Conservation (phyloP, 1,284 basidiomycete genomes). For the Kalmanozyma brasiliensis region DNA sequence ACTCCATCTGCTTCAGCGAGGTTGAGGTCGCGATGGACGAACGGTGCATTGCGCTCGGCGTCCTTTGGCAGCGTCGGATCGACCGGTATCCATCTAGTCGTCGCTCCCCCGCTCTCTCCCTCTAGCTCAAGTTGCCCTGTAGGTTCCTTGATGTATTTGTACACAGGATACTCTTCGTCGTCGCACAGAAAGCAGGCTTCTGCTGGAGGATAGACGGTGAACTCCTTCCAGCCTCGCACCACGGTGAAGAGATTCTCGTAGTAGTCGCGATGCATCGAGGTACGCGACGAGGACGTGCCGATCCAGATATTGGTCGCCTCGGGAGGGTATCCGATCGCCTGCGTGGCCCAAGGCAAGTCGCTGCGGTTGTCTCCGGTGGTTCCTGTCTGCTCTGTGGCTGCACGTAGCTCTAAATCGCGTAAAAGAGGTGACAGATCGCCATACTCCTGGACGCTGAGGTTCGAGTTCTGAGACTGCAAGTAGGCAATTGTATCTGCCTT, state of each 20-base stretch:
- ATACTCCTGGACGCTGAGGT: constrained; percentile 47
- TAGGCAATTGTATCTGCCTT: constrained; percentile 43
- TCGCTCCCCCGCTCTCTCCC: constrained; percentile 10
- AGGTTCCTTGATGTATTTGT: constrained; percentile 10
- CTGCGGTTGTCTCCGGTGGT: not conserved
- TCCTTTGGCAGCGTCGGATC: constrained; percentile 48
- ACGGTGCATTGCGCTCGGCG: constrained; percentile 38
- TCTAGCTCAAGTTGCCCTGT: constrained; percentile 14
- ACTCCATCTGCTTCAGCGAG: not conserved
- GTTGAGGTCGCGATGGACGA: constrained; percentile 38
- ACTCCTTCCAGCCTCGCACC: constrained; percentile 56
- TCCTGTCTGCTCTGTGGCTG: not conserved
- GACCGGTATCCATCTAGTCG: constrained; percentile 61
- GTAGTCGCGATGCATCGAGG: constrained; percentile 54
- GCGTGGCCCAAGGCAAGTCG: constrained; percentile 50
- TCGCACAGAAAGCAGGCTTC: constrained; percentile 57
- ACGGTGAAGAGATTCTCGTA: constrained; percentile 65
- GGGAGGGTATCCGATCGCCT: constrained; percentile 50
- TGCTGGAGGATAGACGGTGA: constrained; percentile 56
- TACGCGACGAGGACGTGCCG: constrained; percentile 46
- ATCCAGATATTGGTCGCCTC: constrained; percentile 64
- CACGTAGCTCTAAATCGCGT: constrained; percentile 26
- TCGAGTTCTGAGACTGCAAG: constrained; percentile 62
- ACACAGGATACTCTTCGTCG: constrained; percentile 31
- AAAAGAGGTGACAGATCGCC: constrained; percentile 55